Conservation (phyloP, 176 grass and related monocot genomes). For the Carex parvula region DNA sequence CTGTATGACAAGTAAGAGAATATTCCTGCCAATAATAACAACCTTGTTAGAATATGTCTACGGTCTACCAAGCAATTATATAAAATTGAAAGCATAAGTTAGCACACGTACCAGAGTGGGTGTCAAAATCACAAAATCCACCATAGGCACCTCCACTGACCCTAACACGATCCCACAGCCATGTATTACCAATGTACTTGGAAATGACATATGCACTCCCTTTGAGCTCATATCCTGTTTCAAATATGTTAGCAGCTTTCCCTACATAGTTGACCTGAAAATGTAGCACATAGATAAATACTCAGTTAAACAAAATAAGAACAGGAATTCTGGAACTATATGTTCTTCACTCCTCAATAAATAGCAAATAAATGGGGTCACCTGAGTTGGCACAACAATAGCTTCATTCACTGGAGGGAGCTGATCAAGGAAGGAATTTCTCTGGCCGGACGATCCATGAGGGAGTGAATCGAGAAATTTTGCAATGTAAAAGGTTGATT, state of each 20-base stretch:
- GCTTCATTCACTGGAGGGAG: slow-evolving; percentile 84
- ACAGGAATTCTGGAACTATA: not conserved
- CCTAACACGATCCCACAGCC: slow-evolving; percentile 95
- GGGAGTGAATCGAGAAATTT: slow-evolving; percentile 91
- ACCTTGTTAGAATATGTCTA: slow-evolving; percentile 19
- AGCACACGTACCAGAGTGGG: slow-evolving; percentile 66
- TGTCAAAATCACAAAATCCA: slow-evolving; percentile 98
- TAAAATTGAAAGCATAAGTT: slow-evolving; percentile 8
- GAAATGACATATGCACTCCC: slow-evolving; percentile 97
- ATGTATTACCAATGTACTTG: slow-evolving; percentile 90
- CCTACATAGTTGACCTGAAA: slow-evolving; percentile 98
- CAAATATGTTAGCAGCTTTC: slow-evolving; percentile 86
- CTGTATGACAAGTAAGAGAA: slow-evolving; percentile 98
- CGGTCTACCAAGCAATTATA: slow-evolving; percentile 17
- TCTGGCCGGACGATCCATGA: slow-evolving; percentile 38
- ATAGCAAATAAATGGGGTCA: slow-evolving; percentile 16
- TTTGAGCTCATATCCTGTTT: slow-evolving; percentile 85
- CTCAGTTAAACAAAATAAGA: not conserved
- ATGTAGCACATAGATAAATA: slow-evolving; percentile 19
- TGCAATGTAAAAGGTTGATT: slow-evolving; percentile 56
- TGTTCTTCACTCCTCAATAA: slow-evolving; percentile 8
- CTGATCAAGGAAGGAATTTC: slow-evolving; percentile 59
- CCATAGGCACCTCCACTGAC: slow-evolving; percentile 98
- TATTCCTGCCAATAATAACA: slow-evolving; percentile 56
- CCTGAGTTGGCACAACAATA: slow-evolving; percentile 97